Evolutionary conservation across 331 rosid genomes (phyloP), one percentile per base, ranked within the genome.

Genomic region (Arachis monticola): DNA sequence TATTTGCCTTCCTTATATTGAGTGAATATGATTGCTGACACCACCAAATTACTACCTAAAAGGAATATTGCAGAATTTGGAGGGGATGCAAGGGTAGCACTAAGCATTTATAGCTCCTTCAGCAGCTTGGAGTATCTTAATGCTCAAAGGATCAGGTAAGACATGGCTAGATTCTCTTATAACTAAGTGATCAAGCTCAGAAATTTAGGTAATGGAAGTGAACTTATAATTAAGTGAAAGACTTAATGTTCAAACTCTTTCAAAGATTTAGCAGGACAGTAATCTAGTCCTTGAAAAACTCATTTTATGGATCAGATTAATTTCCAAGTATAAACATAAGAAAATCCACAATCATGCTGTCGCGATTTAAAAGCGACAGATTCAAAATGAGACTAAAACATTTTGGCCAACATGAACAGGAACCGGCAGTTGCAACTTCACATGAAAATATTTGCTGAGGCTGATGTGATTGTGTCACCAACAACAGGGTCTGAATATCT

Each of bases 1-100:
- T 63, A 63, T 42, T 12, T 30, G 17, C 35, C 79, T 82, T 60
- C 67, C 14, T 58, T 60, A 61, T 10, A 42, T 79, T 75, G 79
- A 75, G 77, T 38, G 52, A 61, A 65, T 67, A 60, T 8, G 40
- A 44, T 74, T 69, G 59, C 87, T 86, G 82, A 88, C 67, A 73
- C 38, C 69, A 12, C 51, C 68, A 78, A 59, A 27, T 77, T 68
- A 55, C 61, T 77, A 44, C 82, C 57, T 38, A 38, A 67, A 79
- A 93, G 98, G 83, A 75, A 84, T 77, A 84, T 64, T 73, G 80
- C 91, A 75, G 87, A 85, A 81, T 60, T 85, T 62, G 99, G 99
- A 84, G 88, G 99, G 97, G 99, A 94, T 90, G 86, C 85, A 73
- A 91, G 97, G 73, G 88, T 91, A 35, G 99, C 88, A 68, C 96